Evolutionary conservation across 306 rosid species (phyloP).

Genomic region (Cicer yamashitae): DNA sequence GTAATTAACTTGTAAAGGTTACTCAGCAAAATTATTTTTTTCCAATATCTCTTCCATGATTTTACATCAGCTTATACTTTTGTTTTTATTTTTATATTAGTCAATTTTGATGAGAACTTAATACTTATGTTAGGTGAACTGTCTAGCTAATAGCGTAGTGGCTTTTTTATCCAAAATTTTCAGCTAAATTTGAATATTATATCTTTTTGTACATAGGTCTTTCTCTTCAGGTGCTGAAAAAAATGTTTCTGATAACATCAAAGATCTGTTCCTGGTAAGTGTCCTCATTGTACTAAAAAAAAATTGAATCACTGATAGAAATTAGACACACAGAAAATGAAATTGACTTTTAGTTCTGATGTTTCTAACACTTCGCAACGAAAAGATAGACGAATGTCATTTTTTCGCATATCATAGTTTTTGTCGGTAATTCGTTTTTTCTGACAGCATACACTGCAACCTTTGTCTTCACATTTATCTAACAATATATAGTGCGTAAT

Average conservation of each 20-base stretch:
- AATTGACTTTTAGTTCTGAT: neutral
- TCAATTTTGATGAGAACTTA: neutral
- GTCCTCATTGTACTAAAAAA: conserved; percentile 3
- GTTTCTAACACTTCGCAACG: neutral
- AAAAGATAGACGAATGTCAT: neutral
- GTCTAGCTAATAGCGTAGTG: conserved; percentile 10
- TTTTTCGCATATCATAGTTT: neutral
- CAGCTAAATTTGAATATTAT: conserved; percentile 34
- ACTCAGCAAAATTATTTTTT: conserved; percentile 15
- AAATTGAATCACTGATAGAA: neutral
- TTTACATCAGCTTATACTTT: conserved; percentile 7
- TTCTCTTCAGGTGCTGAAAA: conserved; percentile 53
- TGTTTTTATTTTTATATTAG: conserved; percentile 13
- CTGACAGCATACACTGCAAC: no score
- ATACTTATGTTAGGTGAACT: conserved; percentile 36
- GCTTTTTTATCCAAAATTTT: conserved; percentile 7
- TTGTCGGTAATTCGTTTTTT: no score
- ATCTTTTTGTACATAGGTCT: conserved; percentile 58
- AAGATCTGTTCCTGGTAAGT: conserved; percentile 53
- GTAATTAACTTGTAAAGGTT: conserved; percentile 6
- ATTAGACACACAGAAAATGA: neutral
- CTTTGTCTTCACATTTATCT: neutral
- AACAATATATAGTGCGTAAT: neutral
- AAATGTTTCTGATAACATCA: conserved; percentile 66
- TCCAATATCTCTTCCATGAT: neutral